Base-by-base conservation (phyloP, 805 yeast genomes). In the Metschnikowia cerradonensis region DNA sequence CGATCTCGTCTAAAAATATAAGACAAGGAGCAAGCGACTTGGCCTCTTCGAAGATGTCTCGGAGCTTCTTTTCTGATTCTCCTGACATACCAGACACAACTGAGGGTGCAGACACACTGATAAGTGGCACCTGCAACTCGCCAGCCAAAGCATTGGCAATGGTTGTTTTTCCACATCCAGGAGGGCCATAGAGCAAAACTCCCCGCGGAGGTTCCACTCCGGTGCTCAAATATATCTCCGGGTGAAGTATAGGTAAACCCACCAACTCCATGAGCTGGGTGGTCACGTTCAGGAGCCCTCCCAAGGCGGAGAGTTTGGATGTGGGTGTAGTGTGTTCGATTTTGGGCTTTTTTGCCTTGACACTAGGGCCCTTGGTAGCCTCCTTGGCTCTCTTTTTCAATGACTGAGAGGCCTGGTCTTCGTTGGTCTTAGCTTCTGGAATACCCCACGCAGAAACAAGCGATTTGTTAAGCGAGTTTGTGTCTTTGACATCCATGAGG, bases 71-170 rank as follows among this genome's bases (percentile, higher is more conserved):
- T 67, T 94, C 99, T 55, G 92, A 83, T 67, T 94, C 99, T 40
- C 99, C 99, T n/a, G 96, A 89, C 98, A 94, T 94, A 4, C 99
- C 99, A 54, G 96, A 88, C 0, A 94, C 98, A 7, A 94, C 89
- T 2, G 96, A 86, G 1, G 99, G 99, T 0, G 99, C 98, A 26
- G 96, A 87, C 1, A 94, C 78, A 41, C 87, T 85, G 15, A 94
- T 82, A 63, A 94, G 94, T 0, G 98, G 97, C 0, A 94, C 96
- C 58, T 90, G 87, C 32, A 94, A 76, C 63, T 92, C 96, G 30
- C 96, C 96, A 1, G 99, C 99, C 20, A 94, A 72, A 0, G 98
- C 97, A 67, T 90, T 90, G 3, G 99, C 99, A 48, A 94, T 84
- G 40, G 96, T 86, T 0, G 99, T 94, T 62, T 94, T 94, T 66